Base-by-base conservation (phyloP, 2,329 filamentous ascomycete genomes). In the Xylaria digitata region DNA sequence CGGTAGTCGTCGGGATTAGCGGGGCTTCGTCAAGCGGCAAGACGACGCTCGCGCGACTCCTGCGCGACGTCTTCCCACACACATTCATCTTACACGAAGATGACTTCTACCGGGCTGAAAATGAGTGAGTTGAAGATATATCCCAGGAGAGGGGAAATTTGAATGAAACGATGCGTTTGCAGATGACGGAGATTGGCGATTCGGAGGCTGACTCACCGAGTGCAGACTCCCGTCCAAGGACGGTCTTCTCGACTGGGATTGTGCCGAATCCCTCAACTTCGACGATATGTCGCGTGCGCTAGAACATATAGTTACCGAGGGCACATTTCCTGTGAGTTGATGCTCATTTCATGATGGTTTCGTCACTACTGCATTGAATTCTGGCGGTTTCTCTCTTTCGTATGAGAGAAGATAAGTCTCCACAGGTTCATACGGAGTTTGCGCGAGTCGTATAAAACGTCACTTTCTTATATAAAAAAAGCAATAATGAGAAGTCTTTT, bases 1-100 rank as follows among this genome's bases (percentile, higher is more conserved):
- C 86, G 43, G 77, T 95, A 67, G 82, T 97, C 49, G 83, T 98
- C 61, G 93, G 90, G 66, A 89, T 98, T 65, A 96, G 93, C 45
- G 96, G 96, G 63, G 93, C 92, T 70, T 97, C 95, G 1, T 97
- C 92, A 3, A 95, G 92, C 74, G 96, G 96, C 67, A 99, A 99
- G 83, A 98, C 96, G 2, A 98, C 96, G 2, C 87, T 99, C 15
- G 92, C 94, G 21, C 88, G 95, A 2, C 85, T 97, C 13, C 84
- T 99, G 19, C 89, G 93, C 65, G 89, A 92, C 76, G 90, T 97
- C 71, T 94, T 97, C 75, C 90, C 90, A 8, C 83, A 85, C 71
- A 85, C 89, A 17, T 95, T 94, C 75, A 92, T 98, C 75, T 85
- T 99, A 23, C 96, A 99, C 78, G 89, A 97, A 78, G 96, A 99